Base-by-base conservation (phyloP, 257 asterid species). In the Nicotiana tabacum region DNA sequence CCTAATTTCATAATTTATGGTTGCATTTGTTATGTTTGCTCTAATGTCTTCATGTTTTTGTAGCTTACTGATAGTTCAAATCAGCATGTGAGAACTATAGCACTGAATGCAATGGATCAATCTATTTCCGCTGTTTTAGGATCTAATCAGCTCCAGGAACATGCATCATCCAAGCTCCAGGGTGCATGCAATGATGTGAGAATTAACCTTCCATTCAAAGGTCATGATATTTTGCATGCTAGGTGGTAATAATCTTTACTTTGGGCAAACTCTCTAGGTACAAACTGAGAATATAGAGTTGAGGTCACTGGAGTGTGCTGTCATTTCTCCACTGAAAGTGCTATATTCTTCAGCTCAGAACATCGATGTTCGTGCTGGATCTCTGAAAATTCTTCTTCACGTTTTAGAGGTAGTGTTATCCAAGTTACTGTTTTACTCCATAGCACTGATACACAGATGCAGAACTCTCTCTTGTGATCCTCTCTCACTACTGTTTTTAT, bases 111-210 rank as follows among this genome's bases (percentile, higher is more conserved):
- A 56, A 84, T 96, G 96, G 99, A 96, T 88, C 93, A 94, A 85
- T 92, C 98, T 83, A 93, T 96, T 78, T 93, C 93, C 84, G 97
- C 99, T 83, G 98, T 96, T 85, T 88, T 96, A 87, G 97, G 98
- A 85, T 96, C 98, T 86, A 91, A 90, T 65, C 88, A 90, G 82
- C 91, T 93, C 85, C 95, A 88, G 89, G 94, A 88, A 85, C 86
- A 39, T 77, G 76, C 84, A 77, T 86, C 89, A 39, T 84, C 91
- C 81, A 87, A 85, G 85, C 80, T 85, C 32, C 70, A 77, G 79
- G 92, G 85, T 68, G 89, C 85, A 81, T 80, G 89, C 80, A 80
- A 80, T 57, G 85, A 89, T 86, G 98, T 96, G 88, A 89, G 97
- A 78, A 67, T 29, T 82, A 72, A 80, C 83, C 70, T 77, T 84